Evolutionary conservation across 257 asterid genomes (phyloP), one percentile per base, ranked within the genome.

Genomic region (Petunia axillaris): DNA sequence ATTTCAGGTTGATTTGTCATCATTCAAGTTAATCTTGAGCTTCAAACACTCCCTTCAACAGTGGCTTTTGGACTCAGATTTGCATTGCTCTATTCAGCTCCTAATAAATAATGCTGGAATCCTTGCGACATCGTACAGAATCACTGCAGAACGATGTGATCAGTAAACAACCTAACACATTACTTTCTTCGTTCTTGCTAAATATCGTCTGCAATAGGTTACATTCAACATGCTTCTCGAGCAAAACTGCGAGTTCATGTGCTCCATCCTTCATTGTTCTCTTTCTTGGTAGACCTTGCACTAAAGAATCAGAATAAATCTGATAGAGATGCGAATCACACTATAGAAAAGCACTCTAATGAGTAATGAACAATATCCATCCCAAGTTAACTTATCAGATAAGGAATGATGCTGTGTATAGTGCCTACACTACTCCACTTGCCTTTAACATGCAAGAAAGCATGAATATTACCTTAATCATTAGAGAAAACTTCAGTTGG

Each of bases 21-120:
- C 96, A 74, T 88, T 91, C 82, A 54, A 86, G 83, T 93, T 98
- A n/a, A 90, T 95, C 85, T 76, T 89, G 76, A 86, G 88, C 86
- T 93, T 95, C 87, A 87, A 88, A 77, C 75, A 36, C 89, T 89
- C 93, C 68, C 94, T 95, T 85, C 85, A 88, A 86, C 92, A 88
- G 77, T 95, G 99, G 99, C 87, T 91, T 35, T 48, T 62, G 80
- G 98, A 92, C 82, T 91, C 94, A 58, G 81, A 87, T 82, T 75
- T 92, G 89, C 96, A 95, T 85, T 74, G 85, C 63, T 95, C 98
- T 76, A 77, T 93, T 85, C 99, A 95, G 80, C 86, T 95, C 80
- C 87, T 95, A 82, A 89, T 95, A 87, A 95, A 95, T 89, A 92
- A 95, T 86, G 98, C 97, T 78, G 99, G 98, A 80, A 90, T 93